These are phyloP conservation scores for Trichoderma brevicompactum DNA, from an alignment of 2,329 filamentous ascomycete genomes.

Conservation along the genomic window DNA sequence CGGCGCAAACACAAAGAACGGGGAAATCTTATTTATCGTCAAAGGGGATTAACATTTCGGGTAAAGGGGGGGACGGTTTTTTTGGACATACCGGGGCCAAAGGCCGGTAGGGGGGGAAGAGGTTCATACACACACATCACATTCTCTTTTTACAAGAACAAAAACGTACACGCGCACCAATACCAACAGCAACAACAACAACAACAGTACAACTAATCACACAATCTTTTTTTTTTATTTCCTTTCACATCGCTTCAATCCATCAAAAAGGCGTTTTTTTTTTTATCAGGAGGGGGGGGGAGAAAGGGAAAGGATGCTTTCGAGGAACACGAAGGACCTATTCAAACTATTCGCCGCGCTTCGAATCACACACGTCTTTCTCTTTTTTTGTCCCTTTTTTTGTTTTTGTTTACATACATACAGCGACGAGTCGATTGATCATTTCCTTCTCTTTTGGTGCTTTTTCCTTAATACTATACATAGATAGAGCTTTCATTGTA, in stretches of 20 bases:
- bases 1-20: not conserved
- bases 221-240: not conserved
- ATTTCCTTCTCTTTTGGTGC: not conserved
- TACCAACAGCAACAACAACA: too few species aligned
- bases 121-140: not conserved
- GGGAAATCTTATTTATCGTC: not conserved
- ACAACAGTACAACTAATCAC: not conserved
- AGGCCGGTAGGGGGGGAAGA: too few species aligned
- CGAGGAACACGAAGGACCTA: too few species aligned
- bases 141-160: not conserved
- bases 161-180: too few species aligned
- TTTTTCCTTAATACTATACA: slow-evolving; percentile 8
- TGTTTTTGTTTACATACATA: not conserved
- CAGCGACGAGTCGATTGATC: slow-evolving; percentile 11
- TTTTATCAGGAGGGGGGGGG: too few species aligned
- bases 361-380: not conserved
- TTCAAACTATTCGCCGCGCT: too few species aligned
- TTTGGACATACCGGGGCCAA: not conserved
- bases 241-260: not conserved
- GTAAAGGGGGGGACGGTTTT: too few species aligned
- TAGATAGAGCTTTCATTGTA: slow-evolving; percentile 15
- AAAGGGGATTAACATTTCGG: too few species aligned
- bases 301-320: not conserved
- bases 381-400: not conserved
- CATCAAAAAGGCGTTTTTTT: not conserved